Percentiles rank a stretch among this genome's conserved stretches.
These are phyloP conservation scores for Hylodesmum podocarpum DNA, from an alignment of 306 rosid genomes.

Conservation along the genomic window DNA sequence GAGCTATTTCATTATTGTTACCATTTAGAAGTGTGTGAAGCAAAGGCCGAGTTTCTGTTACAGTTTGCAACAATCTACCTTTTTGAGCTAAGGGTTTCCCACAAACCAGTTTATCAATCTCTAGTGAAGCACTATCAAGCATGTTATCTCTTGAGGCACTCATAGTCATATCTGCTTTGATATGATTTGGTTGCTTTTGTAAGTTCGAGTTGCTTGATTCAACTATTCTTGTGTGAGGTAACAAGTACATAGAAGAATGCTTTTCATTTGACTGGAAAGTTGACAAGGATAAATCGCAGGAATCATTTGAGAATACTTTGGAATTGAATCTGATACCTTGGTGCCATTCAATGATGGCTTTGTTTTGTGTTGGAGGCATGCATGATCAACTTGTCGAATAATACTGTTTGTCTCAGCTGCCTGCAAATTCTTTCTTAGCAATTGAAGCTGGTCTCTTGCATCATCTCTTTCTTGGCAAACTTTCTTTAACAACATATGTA, in stretches of 20 bases:
- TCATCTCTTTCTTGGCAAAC: constrained; percentile 69
- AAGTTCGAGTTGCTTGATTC: constrained; percentile 8
- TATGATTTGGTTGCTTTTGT: constrained; percentile 9
- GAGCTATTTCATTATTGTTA: no score
- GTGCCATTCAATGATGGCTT: neutral
- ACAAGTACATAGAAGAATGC: neutral
- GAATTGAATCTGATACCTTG: neutral
- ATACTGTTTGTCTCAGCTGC: constrained; percentile 3
- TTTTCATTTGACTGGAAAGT: constrained; percentile 18
- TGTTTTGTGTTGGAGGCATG: neutral
- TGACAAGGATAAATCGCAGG: constrained; percentile 33
- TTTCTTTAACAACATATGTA: constrained; percentile 37
- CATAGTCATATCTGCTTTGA: neutral
- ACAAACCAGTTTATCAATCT: constrained; percentile 26
- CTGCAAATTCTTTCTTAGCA: constrained; percentile 30
- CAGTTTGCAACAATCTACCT: constrained; percentile 50
- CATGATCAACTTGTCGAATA: constrained; percentile 2
- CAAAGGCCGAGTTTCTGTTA: constrained; percentile 47
- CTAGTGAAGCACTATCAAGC: constrained; percentile 18
- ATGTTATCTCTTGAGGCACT: neutral
- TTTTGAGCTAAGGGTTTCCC: constrained; percentile 49
- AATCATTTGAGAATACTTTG: neutral
- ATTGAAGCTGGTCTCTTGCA: constrained; percentile 56
- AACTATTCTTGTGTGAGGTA: constrained; percentile 5
- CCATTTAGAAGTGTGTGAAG: constrained; percentile 57